A percentile compares a stretch with the other conserved stretches of the same genome.
These are phyloP conservation scores for Backusella sp. DNA, from an alignment of 192 early-diverging fungal species.

Conservation along the genomic window DNA sequence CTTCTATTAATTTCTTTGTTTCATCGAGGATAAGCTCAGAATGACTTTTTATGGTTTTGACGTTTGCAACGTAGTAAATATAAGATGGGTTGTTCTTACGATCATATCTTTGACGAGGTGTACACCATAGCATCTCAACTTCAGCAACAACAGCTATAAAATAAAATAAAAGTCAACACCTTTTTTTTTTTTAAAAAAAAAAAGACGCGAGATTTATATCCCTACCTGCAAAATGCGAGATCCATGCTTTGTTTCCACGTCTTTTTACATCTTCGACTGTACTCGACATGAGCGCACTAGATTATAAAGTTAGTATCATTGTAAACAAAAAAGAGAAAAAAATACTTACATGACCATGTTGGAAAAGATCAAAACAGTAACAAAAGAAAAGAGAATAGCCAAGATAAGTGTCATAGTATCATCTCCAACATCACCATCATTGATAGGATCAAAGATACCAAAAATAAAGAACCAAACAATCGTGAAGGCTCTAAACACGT, in stretches of 20 bases:
- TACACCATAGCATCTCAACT: constrained; percentile 13
- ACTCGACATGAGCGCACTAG: constrained; percentile 10
- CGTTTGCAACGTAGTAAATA: constrained; percentile 14
- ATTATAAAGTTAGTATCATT: neutral
- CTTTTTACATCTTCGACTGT: constrained; percentile 9
- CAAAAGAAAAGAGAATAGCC: constrained; percentile 13
- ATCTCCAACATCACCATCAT: constrained; percentile 4
- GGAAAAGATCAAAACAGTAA: constrained; percentile 11
- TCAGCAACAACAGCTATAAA: constrained; percentile 1
- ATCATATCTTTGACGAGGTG: neutral
- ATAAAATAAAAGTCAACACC: neutral
- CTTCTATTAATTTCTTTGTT: neutral
- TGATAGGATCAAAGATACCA: constrained; percentile 17
- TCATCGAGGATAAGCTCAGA: neutral
- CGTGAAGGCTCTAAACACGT: neutral
- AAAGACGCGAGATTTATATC: neutral
- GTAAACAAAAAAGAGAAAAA: neutral
- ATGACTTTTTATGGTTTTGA: neutral
- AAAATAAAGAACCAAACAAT: constrained; percentile 15
- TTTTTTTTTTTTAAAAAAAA: neutral
- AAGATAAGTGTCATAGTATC: neutral
- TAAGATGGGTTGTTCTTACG: constrained; percentile 1
- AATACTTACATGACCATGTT: constrained; percentile 18
- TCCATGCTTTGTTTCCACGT: constrained; percentile 12
- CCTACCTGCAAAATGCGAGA: constrained; percentile 12